Conservation (phyloP, 179 eudicot genomes). For the Beta corolliflora region DNA sequence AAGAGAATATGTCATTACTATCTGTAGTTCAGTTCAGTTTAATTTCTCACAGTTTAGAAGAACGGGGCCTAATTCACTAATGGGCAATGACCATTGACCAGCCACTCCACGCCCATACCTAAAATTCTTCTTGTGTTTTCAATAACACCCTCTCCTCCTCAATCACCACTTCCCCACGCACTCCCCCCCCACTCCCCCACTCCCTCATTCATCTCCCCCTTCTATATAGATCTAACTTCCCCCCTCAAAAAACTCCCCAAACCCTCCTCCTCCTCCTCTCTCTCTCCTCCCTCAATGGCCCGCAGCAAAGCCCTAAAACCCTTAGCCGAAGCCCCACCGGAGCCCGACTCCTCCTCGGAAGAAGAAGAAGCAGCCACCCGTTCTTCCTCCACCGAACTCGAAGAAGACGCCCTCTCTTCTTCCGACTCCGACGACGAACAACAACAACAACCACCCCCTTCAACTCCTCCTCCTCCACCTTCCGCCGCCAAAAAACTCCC, state of each 20-base stretch:
- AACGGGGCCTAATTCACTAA: too few species aligned
- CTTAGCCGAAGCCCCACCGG: conserved; percentile 6
- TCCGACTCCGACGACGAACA: neutral
- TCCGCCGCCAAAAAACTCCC: neutral
- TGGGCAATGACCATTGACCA: too few species aligned
- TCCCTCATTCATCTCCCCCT: neutral
- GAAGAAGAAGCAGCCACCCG: too few species aligned
- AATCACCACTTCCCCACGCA: too few species aligned
- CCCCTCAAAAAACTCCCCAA: neutral
- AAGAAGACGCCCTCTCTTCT: neutral
- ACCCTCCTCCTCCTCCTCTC: neutral
- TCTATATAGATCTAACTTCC: neutral
- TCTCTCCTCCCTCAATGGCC: neutral
- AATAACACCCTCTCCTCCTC: too few species aligned
- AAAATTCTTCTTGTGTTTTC: too few species aligned
- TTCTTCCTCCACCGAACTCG: neutral
- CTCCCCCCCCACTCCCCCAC: neutral
- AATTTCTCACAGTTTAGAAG: too few species aligned
- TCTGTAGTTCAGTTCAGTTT: too few species aligned
- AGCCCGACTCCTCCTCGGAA: neutral
- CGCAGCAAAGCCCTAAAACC: conserved; percentile 3
- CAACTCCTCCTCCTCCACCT: neutral
- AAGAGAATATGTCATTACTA: too few species aligned
- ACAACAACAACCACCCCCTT: neutral
- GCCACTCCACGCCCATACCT: too few species aligned